Percentiles rank a stretch among this genome's conserved stretches.
These are phyloP conservation scores for Cantharellus anzutake DNA, from an alignment of 768 basidiomycete genomes.

Conservation along the genomic window DNA sequence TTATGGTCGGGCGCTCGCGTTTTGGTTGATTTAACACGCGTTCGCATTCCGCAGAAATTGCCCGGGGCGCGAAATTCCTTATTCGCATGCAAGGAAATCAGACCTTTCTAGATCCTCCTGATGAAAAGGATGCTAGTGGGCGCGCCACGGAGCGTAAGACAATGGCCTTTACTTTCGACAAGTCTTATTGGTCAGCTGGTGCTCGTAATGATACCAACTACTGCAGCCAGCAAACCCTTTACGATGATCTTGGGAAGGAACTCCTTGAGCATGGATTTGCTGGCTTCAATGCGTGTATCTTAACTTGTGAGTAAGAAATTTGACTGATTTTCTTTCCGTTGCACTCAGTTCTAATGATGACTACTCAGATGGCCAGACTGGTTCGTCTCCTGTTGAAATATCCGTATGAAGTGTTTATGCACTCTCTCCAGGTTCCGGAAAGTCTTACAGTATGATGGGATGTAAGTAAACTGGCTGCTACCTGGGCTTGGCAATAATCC, in stretches of 20 bases:
- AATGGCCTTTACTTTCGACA: constrained; percentile 88
- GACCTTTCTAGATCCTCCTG: constrained; percentile 83
- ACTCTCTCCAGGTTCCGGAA: constrained; percentile 50
- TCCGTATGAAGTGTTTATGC: not conserved
- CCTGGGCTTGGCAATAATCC: not conserved
- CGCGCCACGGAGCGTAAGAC: constrained; percentile 81
- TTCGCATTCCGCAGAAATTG: constrained; percentile 43
- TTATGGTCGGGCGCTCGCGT: not conserved
- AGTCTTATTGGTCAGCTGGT: constrained; percentile 94
- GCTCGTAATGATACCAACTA: constrained; percentile 76
- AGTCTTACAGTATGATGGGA: constrained; percentile 96
- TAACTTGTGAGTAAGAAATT: constrained; percentile 64
- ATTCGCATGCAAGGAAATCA: constrained; percentile 91
- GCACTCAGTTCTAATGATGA: not conserved
- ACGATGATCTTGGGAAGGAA: constrained; percentile 86
- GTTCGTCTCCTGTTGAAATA: constrained; percentile 23
- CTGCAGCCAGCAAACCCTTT: constrained; percentile 87
- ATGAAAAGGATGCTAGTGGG: constrained; percentile 42
- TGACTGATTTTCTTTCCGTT: constrained; percentile 7
- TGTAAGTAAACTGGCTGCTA: constrained; percentile 30
- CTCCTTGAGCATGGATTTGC: constrained; percentile 87
- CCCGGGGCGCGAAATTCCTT: constrained; percentile 81
- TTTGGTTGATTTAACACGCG: not conserved
- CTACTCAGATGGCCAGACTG: constrained; percentile 57
- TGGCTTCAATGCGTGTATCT: constrained; percentile 95